Percentiles rank a stretch among this genome's conserved stretches.
Evolutionary conservation across 345 rosid species (phyloP).

Genomic region (Salix udensis): DNA sequence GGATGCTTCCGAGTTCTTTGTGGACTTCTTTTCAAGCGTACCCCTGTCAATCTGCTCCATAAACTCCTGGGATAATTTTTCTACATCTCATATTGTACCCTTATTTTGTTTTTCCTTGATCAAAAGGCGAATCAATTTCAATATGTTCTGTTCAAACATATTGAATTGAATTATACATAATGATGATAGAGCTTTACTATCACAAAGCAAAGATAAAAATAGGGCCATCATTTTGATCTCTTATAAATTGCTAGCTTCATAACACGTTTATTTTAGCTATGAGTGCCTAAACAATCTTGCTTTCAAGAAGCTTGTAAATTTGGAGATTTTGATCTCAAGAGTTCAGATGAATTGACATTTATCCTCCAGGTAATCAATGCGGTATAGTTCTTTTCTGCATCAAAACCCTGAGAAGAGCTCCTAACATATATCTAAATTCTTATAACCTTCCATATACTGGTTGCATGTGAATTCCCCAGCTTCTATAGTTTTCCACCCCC

Average conservation of each 20-base stretch:
- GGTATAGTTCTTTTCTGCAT: neutral
- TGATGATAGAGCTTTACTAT: too few relatives aligned
- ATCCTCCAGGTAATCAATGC: neutral
- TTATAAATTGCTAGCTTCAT: neutral
- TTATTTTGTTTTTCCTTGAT: too few relatives aligned
- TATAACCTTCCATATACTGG: neutral
- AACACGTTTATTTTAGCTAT: neutral
- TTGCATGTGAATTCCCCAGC: neutral
- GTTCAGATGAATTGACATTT: neutral
- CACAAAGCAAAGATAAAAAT: too few relatives aligned
- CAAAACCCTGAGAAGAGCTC: neutral
- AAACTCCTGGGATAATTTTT: too few relatives aligned
- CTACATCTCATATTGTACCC: too few relatives aligned
- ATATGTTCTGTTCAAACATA: too few relatives aligned
- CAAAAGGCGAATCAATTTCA: too few relatives aligned
- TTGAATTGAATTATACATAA: too few relatives aligned
- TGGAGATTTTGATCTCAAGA: neutral
- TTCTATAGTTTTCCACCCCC: neutral
- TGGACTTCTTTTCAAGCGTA: too few relatives aligned
- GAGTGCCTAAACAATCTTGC: neutral
- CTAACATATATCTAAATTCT: neutral
- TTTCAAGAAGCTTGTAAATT: neutral
- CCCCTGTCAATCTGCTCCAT: too few relatives aligned
- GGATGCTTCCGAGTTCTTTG: too few relatives aligned
- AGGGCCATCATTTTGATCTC: neutral